A percentile compares a stretch with the other conserved stretches of the same genome.
These are phyloP conservation scores for Xylariaceae sp. DNA, from an alignment of 2,329 filamentous ascomycete genomes.

Conservation along the genomic window DNA sequence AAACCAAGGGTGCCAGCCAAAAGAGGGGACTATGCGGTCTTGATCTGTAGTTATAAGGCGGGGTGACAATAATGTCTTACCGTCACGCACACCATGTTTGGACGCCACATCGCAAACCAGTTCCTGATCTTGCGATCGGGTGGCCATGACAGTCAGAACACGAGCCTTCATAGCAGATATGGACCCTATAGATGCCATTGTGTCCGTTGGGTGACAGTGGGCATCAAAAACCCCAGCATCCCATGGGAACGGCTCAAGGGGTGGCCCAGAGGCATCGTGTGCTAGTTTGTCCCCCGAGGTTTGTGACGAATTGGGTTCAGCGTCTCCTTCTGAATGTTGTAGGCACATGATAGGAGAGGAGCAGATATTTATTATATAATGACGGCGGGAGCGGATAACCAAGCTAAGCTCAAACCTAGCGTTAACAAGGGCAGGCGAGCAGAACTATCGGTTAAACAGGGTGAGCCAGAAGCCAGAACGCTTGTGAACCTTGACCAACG, in stretches of 20 bases:
- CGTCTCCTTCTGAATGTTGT: constrained; percentile 31
- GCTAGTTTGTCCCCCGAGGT: constrained; percentile 11
- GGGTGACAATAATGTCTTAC: constrained; percentile 28
- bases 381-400: not conserved
- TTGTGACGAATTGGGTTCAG: constrained; percentile 14
- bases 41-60: constrained; percentile 19
- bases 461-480: not conserved
- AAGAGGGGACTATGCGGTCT: constrained; percentile 69
- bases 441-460: not conserved
- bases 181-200: constrained; percentile 64
- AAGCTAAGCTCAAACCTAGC: constrained; percentile 2
- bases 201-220: constrained; percentile 86
- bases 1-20: constrained; percentile 91
- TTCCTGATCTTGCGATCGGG: constrained; percentile 75
- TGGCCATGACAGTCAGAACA: constrained; percentile 77
- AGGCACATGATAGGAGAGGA: constrained; percentile 36
- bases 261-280: constrained; percentile 7
- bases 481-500: not conserved
- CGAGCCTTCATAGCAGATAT: constrained; percentile 72
- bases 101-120: constrained; percentile 70
- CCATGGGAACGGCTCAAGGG: constrained; percentile 66
- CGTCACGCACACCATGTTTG: constrained; percentile 55
- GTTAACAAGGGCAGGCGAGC: not conserved
- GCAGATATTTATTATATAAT: not conserved
- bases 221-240: constrained; percentile 75